phyloP scores from a whole-genome alignment of 108 stramenopile species.

The Discostella stelligeroides region DNA sequence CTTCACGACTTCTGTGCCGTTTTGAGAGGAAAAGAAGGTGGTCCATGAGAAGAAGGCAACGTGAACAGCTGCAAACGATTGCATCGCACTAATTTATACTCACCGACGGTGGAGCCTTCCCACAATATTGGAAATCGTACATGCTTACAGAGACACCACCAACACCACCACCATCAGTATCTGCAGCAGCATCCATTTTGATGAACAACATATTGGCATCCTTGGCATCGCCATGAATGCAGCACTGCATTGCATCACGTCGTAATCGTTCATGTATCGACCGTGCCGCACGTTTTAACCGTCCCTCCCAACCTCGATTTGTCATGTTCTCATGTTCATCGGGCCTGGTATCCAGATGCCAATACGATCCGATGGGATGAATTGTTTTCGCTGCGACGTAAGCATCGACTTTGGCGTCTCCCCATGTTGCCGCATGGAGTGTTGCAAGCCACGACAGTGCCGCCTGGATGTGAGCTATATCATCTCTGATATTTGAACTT shows the following conservation, averaged over 20 bases:
- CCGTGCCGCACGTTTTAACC: slow-evolving; percentile 64
- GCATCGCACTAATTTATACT: not conserved
- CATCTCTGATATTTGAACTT: not conserved
- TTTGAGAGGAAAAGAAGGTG: slow-evolving; percentile 83
- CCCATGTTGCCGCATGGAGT: slow-evolving; percentile 76
- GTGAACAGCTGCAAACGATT: no score
- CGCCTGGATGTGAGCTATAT: not conserved
- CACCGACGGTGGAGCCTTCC: slow-evolving; percentile 61
- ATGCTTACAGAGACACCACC: slow-evolving; percentile 33
- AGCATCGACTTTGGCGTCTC: slow-evolving; percentile 24
- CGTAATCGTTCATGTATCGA: slow-evolving; percentile 70
- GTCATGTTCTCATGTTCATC: slow-evolving; percentile 73
- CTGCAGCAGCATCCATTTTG: no score
- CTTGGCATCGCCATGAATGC: slow-evolving; percentile 77
- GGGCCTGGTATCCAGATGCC: slow-evolving; percentile 80
- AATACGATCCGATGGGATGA: slow-evolving; percentile 64
- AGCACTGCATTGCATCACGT: slow-evolving; percentile 65
- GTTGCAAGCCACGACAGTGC: slow-evolving; percentile 63
- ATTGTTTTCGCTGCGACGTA: slow-evolving; percentile 31
- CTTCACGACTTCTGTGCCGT: slow-evolving; percentile 66
- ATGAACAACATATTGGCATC: slow-evolving; percentile 68
- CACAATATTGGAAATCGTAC: slow-evolving; percentile 82
- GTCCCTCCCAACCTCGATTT: slow-evolving; percentile 65
- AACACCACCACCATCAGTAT: no score
- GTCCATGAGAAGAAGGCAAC: no score